Evolutionary conservation across 108 stramenopile genomes (phyloP), one percentile per base, ranked within the genome.

Genomic region (Conticribra weissflogii): DNA sequence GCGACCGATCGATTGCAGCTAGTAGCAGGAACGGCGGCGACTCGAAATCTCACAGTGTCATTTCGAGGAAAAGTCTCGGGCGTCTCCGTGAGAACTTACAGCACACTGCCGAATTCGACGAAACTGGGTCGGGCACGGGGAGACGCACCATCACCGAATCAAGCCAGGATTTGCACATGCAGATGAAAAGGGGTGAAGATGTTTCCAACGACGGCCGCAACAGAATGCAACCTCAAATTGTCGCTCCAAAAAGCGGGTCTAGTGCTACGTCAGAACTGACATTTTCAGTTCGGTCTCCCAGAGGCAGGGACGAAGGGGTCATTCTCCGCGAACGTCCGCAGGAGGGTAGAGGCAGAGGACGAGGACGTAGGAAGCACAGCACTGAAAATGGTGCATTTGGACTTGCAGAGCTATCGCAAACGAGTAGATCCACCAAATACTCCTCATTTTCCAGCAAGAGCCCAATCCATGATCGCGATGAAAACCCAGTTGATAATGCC

Each of bases 291-390:
- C 17, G 16, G 12, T 3, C 15, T 45, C 9, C 47, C 16, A 48
- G 25, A 16, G 68, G 60, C 28, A 63, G 51, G 57, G 47, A 2
- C 23, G 27, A 25, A 16, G 29, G 18, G n/a, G 18, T 57, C 41
- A 36, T 25, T 18, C 9, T 65, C 29, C 47, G 57, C 1, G 63
- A 65, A 31, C 50, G 28, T 17, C 61, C 61, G 18, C 17, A 47
- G 19, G 72, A 74, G 52, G 72, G 63, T 23, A 55, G 63, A 23
- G 72, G 72, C 18, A 47, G 72, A 59, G 72, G 72, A 34, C n/a
- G 72, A 23, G 72, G 72, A 32, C 56, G 72, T 31, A 54, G 63
- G n/a, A 63, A 55, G 34, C 23, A 22, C 3, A 14, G 9, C 36
- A 16, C 47, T 15, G 34, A 45, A 1, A 74, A 27, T 44, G 33